Evolutionary conservation across 75 land plant genomes (phyloP).

Genomic region (Pinus tabuliformis): DNA sequence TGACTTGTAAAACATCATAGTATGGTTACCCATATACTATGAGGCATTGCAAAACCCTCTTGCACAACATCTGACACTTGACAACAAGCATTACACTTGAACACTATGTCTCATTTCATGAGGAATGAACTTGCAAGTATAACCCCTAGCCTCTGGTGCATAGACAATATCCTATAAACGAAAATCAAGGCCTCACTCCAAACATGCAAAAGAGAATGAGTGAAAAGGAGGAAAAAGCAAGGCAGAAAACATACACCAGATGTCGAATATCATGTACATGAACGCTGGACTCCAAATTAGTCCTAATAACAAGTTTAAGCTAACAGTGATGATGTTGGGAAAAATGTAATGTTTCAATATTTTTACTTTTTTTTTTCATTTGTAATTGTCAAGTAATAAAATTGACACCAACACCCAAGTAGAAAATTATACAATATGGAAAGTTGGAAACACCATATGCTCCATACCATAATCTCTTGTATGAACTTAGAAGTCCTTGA

Average conservation of each 20-base stretch:
- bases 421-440: not conserved
- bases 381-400: not conserved
- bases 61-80: not conserved
- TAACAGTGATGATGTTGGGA: not conserved
- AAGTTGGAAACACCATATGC: constrained; percentile 2
- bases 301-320: not conserved
- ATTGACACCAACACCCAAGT: not conserved
- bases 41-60: not conserved
- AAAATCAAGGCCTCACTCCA: not conserved
- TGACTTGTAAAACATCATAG: not conserved
- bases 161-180: not conserved
- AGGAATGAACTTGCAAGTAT: not conserved
- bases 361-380: not conserved
- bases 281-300: not conserved
- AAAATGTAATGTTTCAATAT: not conserved
- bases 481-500: constrained; percentile 2
- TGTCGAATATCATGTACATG: not conserved
- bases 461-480: constrained; percentile 2
- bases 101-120: not conserved
- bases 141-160: not conserved
- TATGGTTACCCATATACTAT: not conserved
- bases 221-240: not conserved
- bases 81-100: not conserved
- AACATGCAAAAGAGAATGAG: not conserved
- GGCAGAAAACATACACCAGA: not conserved